Conservation (phyloP, 2,329 filamentous ascomycete species). For the Fusarium mundagurra region DNA sequence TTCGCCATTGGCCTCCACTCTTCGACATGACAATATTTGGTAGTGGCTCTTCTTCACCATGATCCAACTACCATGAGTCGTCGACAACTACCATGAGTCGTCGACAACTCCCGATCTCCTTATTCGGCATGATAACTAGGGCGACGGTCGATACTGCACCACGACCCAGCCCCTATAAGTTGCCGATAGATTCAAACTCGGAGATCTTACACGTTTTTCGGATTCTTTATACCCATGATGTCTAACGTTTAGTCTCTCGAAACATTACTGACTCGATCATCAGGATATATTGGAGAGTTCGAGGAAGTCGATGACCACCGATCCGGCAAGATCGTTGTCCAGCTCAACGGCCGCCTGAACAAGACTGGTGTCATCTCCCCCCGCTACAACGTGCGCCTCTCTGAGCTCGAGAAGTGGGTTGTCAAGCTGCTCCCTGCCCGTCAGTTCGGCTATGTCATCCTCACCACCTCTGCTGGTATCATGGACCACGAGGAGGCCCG, state of each 20-base stretch:
- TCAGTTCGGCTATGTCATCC: slow-evolving; percentile 99
- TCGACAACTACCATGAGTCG: slow-evolving; percentile 4
- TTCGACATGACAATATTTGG: neutral
- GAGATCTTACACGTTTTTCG: slow-evolving; percentile 97
- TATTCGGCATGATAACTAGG: slow-evolving; percentile 99
- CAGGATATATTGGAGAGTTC: slow-evolving; percentile 99
- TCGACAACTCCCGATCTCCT: slow-evolving; percentile 5
- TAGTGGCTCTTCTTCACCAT: slow-evolving; percentile 1
- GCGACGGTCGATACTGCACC: slow-evolving; percentile 80
- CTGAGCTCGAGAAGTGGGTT: slow-evolving; percentile 99
- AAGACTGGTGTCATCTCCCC: slow-evolving; percentile 99
- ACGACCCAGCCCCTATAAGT: slow-evolving; percentile 99
- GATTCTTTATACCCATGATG: slow-evolving; percentile 72
- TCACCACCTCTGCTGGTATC: slow-evolving; percentile 98
- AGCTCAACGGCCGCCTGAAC: slow-evolving; percentile 99
- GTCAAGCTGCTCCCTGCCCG: slow-evolving; percentile 98
- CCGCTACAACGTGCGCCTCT: slow-evolving; percentile 98
- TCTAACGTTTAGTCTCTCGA: slow-evolving; percentile 94
- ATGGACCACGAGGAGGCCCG: slow-evolving; percentile 99
- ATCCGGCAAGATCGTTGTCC: slow-evolving; percentile 99
- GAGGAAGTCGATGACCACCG: slow-evolving; percentile 99
- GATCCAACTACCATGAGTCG: slow-evolving; percentile 7
- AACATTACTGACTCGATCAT: slow-evolving; percentile 74
- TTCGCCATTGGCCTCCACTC: neutral
- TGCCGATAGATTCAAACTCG: slow-evolving; percentile 90